phyloP scores from a whole-genome alignment of 2,329 filamentous ascomycete genomes.

The Exophiala spinifera region DNA sequence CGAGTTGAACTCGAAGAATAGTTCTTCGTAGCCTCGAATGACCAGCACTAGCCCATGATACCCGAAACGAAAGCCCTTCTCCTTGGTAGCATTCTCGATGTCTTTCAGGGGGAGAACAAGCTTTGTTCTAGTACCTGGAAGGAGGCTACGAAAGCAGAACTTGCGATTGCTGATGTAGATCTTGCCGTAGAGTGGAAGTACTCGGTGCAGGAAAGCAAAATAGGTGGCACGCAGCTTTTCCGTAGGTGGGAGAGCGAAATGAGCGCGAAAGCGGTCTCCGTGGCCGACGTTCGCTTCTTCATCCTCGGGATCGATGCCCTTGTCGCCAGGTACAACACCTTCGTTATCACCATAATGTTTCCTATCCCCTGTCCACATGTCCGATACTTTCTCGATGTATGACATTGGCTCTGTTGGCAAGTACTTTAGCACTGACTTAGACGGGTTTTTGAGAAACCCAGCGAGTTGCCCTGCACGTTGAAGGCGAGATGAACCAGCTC shows the following conservation, averaged over 20 bases:
- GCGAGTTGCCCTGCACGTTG: conserved; percentile 81
- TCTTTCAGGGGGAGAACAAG: conserved; percentile 86
- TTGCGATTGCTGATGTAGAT: conserved; percentile 86
- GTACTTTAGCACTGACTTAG: conserved; percentile 76
- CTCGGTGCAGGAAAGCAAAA: conserved; percentile 86
- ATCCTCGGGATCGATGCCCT: conserved; percentile 54
- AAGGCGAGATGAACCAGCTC: conserved; percentile 69
- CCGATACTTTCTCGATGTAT: conserved; percentile 93
- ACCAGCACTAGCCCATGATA: conserved; percentile 90
- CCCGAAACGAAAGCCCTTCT: conserved; percentile 89
- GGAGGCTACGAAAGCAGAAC: conserved; percentile 88
- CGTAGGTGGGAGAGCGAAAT: conserved; percentile 81
- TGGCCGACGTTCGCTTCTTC: conserved; percentile 53
- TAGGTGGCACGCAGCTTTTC: conserved; percentile 86
- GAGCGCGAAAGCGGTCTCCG: conserved; percentile 71
- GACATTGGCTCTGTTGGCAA: conserved; percentile 90
- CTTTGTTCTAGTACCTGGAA: conserved; percentile 87
- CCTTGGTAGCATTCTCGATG: conserved; percentile 89
- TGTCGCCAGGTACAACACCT: conserved; percentile 64
- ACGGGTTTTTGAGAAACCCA: conserved; percentile 74
- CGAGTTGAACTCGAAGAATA: conserved; percentile 90
- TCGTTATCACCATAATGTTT: conserved; percentile 82
- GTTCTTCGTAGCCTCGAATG: conserved; percentile 87
- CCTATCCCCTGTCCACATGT: conserved; percentile 90
- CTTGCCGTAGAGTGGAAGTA: conserved; percentile 90